These are phyloP conservation scores for Pseudoperonospora humuli DNA, from an alignment of 352 stramenopile genomes.

Conservation along the genomic window DNA sequence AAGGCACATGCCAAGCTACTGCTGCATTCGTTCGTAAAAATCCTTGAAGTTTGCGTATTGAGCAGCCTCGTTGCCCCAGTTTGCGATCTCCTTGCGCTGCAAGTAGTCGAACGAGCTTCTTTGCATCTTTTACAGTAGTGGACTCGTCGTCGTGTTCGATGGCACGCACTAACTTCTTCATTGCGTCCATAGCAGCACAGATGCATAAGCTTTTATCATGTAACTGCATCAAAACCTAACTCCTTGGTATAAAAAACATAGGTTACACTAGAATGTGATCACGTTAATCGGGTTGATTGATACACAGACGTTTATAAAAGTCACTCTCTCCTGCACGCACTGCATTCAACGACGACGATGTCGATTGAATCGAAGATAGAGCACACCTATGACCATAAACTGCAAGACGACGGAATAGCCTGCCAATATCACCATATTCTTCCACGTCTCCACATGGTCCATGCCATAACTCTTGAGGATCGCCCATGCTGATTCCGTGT, in stretches of 20 bases:
- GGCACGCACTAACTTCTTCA: too few relatives aligned
- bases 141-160: too few relatives aligned
- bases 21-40: background rate
- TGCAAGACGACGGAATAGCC: conserved; percentile 44
- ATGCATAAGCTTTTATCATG: too few relatives aligned
- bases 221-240: too few relatives aligned
- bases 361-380: conserved; percentile 32
- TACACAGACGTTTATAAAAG: conserved; percentile 23
- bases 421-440: conserved; percentile 53
- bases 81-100: too few relatives aligned
- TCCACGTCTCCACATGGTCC: conserved; percentile 38
- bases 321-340: conserved; percentile 1
- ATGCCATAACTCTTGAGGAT: conserved; percentile 48
- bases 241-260: too few relatives aligned
- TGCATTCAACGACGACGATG: conserved; percentile 27
- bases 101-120: too few relatives aligned
- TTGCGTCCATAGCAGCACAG: too few relatives aligned
- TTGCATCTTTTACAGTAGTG: too few relatives aligned
- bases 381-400: conserved; percentile 34
- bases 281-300: conserved; percentile 5
- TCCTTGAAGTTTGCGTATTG: background rate
- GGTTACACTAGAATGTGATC: background rate
- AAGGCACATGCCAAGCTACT: background rate
- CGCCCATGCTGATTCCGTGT: conserved; percentile 15
- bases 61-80: background rate